Evolutionary conservation across 2,329 filamentous ascomycete genomes (phyloP).

Genomic region (Ascochyta viciae-villosae): DNA sequence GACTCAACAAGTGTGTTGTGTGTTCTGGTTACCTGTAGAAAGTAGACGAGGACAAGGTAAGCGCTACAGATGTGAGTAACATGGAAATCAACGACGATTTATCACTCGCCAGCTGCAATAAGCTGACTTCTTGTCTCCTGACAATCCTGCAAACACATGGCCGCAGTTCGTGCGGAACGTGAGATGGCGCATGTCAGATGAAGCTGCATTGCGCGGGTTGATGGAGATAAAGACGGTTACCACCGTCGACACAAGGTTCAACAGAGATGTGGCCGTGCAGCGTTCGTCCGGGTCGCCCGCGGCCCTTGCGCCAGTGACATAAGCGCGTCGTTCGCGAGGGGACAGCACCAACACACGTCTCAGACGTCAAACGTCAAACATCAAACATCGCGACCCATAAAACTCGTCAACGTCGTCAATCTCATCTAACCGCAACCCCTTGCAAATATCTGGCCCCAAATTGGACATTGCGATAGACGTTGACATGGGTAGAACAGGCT

Average conservation of each 20-base stretch:
- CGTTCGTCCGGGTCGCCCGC: slow-evolving; percentile 6
- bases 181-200: not conserved
- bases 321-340: not conserved
- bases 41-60: slow-evolving; percentile 3
- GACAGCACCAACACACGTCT: not conserved
- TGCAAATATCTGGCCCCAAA: slow-evolving; percentile 1
- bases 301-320: slow-evolving; percentile 1
- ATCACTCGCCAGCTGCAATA: not conserved
- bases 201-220: not conserved
- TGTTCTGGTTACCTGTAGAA: not conserved
- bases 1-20: too few relatives aligned
- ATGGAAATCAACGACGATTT: not conserved
- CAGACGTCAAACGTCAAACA: slow-evolving; percentile 3
- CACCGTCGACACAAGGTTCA: slow-evolving; percentile 9
- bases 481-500: slow-evolving; percentile 25
- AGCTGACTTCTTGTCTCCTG: not conserved
- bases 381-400: slow-evolving; percentile 2
- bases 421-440: slow-evolving; percentile 4
- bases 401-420: slow-evolving; percentile 7
- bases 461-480: slow-evolving; percentile 16
- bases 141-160: not conserved
- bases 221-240: slow-evolving; percentile 5
- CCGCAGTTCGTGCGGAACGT: slow-evolving; percentile 7
- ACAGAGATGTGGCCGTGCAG: slow-evolving; percentile 6
- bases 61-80: slow-evolving; percentile 1